Base-by-base conservation (phyloP, 345 rosid genomes). In the Diplotaxis tenuifolia region DNA sequence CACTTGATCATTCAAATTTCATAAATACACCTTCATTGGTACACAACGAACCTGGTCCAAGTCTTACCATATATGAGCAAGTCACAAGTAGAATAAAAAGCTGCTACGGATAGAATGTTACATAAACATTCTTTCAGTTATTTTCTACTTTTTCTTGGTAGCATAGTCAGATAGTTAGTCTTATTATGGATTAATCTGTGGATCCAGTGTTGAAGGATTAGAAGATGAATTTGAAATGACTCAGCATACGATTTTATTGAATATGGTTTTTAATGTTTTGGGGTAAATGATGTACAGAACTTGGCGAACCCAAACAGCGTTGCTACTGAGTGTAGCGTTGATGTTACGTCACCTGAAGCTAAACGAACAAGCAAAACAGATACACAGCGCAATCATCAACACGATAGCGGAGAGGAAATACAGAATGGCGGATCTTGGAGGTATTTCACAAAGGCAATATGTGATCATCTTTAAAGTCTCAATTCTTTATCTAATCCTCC, bases 301-400 rank as follows among this genome's bases (percentile, higher is more conserved):
- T 9, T 92, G 87, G 98, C 99, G 4, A 96, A 96, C 76, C 98
- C 99, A 57, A n/a, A 96, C 99, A 4, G 99, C 99, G n/a, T 76
- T 92, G 80, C 82, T 92, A 50, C 66, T 92, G 77, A 92, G 98
- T 76, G 63, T 88, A 50, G 94, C 92, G 62, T 52, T 90, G 61
- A 92, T 92, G 98, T 84, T 96, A 62, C 94, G 86, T 55, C 99
- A 96, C 78, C 76, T 96, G 75, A 83, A 89, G 72, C 81, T 90
- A 55, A 80, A 85, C 58, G 87, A 88, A n/a, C 88, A 90, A 81
- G 99, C 99, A 3, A 92, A 92, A 15, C 79, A 77, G 75, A 92
- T 92, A 70, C 97, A 92, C 73, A 60, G 88, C 64, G 99, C 98
- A 0, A 85, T 90, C 74, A 83, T 96, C 45, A 80, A 76, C 52